Evolutionary conservation across 2,329 filamentous ascomycete genomes (phyloP).

Genomic region (Leptographium wingfieldii): DNA sequence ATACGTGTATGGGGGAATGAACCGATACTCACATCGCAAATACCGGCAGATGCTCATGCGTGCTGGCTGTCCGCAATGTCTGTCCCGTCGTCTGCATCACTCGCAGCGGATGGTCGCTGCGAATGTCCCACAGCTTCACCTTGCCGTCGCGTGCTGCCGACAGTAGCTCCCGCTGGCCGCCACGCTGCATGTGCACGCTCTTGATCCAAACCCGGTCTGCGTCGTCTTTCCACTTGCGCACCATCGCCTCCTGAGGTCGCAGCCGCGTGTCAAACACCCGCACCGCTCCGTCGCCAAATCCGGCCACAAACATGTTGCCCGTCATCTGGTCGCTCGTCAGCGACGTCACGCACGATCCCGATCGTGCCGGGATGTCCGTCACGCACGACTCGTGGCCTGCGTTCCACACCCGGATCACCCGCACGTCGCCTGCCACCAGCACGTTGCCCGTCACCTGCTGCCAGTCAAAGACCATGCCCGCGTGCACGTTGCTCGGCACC

Average conservation of each 20-base stretch:
- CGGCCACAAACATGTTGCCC: slow-evolving; percentile 88
- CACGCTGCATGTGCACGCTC: slow-evolving; percentile 91
- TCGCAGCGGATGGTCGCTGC: slow-evolving; percentile 66
- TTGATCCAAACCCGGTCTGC: slow-evolving; percentile 78
- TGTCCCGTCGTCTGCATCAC: slow-evolving; percentile 64
- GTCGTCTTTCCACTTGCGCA: slow-evolving; percentile 94
- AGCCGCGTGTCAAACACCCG: slow-evolving; percentile 86
- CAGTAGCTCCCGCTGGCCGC: slow-evolving; percentile 81
- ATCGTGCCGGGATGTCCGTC: slow-evolving; percentile 87
- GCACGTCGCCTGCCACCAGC: slow-evolving; percentile 90
- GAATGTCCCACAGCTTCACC: slow-evolving; percentile 91
- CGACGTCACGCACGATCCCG: slow-evolving; percentile 89
- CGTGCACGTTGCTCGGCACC: slow-evolving; percentile 85
- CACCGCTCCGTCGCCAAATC: slow-evolving; percentile 90
- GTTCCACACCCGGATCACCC: slow-evolving; percentile 93
- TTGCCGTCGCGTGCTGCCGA: slow-evolving; percentile 87
- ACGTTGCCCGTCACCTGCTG: slow-evolving; percentile 93
- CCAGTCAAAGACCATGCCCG: slow-evolving; percentile 96
- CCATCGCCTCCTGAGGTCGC: slow-evolving; percentile 78
- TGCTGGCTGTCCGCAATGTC: slow-evolving; percentile 72
- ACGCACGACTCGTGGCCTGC: slow-evolving; percentile 86
- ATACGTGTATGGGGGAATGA: background rate
- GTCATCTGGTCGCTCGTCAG: slow-evolving; percentile 96
- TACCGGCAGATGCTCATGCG: slow-evolving; percentile 92
- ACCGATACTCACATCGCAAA: slow-evolving; percentile 67